Conservation (phyloP, 75 land plant genomes). For the Larix kaempferi region DNA sequence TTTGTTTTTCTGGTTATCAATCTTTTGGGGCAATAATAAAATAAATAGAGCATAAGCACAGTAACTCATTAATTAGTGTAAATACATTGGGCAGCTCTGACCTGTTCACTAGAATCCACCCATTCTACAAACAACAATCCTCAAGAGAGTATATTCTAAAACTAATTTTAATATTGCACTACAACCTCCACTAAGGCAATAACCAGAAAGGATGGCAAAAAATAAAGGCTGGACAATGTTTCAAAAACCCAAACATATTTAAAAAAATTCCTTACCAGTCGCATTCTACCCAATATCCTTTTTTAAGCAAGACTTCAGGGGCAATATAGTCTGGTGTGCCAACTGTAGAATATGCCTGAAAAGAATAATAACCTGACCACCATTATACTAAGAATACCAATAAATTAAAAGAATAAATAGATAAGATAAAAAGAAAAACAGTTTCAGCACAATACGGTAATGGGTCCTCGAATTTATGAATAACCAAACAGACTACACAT, state of each 20-base stretch:
- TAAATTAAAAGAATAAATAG: neutral
- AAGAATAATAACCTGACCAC: constrained; percentile 5
- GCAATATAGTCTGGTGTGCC: constrained; percentile 97
- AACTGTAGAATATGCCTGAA: constrained; percentile 85
- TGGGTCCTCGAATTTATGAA: neutral
- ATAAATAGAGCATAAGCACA: too few relatives aligned
- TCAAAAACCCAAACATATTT: neutral
- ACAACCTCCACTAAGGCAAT: too few relatives aligned
- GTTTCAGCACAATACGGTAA: neutral
- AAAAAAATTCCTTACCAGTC: constrained; percentile 53
- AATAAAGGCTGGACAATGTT: too few relatives aligned
- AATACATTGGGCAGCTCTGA: too few relatives aligned
- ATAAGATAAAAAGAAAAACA: neutral
- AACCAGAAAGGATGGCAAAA: too few relatives aligned
- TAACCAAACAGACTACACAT: neutral
- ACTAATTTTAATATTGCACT: neutral
- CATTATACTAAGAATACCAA: neutral
- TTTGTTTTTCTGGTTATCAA: too few relatives aligned
- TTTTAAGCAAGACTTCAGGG: constrained; percentile 86
- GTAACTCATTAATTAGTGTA: too few relatives aligned
- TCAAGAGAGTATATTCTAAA: neutral
- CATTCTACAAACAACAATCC: neutral
- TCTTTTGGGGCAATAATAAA: too few relatives aligned
- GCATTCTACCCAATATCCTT: constrained; percentile 93
- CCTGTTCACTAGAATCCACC: too few relatives aligned